phyloP scores from a whole-genome alignment of 179 eudicot species.

The Silene vulgaris region DNA sequence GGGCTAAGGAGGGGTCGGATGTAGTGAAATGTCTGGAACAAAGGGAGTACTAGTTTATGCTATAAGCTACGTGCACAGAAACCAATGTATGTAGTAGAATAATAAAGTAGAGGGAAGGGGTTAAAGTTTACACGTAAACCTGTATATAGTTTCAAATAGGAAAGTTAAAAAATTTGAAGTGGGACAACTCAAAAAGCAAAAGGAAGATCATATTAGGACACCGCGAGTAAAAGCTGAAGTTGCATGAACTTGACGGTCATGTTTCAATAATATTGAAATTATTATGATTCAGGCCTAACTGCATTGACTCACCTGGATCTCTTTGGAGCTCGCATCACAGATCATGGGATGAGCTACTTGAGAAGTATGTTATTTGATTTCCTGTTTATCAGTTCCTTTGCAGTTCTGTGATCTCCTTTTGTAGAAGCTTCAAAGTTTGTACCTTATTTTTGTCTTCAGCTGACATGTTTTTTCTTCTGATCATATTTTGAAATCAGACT shows the following conservation, averaged over 20 bases:
- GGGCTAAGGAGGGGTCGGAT: no score
- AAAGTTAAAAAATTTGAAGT: no score
- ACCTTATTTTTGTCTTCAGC: neutral
- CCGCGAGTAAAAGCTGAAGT: neutral
- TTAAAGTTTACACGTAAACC: no score
- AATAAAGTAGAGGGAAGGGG: no score
- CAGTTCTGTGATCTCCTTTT: neutral
- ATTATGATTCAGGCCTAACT: slow-evolving; percentile 25
- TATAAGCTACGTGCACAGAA: neutral
- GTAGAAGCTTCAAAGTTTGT: slow-evolving; percentile 1
- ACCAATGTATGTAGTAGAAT: no score
- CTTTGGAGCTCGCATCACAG: slow-evolving; percentile 28
- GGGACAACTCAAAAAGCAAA: no score
- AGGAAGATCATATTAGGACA: no score
- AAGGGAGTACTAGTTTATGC: no score
- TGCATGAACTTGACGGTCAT: neutral
- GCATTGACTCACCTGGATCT: slow-evolving; percentile 32
- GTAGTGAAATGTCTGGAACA: no score
- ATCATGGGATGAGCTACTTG: slow-evolving; percentile 26
- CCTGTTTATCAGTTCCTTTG: neutral
- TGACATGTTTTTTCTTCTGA: neutral
- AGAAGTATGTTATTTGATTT: slow-evolving; percentile 22
- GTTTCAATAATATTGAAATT: neutral
- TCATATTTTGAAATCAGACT: slow-evolving; percentile 35
- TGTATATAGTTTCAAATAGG: no score